phyloP scores from a whole-genome alignment of 2,329 filamentous ascomycete genomes.

The Erysiphe pulchra region DNA sequence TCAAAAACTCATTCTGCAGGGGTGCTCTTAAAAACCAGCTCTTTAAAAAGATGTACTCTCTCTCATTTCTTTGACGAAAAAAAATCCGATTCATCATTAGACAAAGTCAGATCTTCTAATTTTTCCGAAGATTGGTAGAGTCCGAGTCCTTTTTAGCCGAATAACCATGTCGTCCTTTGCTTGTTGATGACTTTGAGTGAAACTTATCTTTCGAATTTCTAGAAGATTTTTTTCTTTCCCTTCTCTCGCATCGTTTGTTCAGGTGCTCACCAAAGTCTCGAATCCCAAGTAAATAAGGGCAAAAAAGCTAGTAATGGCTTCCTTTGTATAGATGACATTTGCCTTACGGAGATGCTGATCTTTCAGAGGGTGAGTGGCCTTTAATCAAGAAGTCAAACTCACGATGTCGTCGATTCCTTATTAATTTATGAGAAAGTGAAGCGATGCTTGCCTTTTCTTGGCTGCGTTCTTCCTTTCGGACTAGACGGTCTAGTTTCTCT shows the following conservation, averaged over 20 bases:
- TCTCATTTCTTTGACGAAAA: background rate
- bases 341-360: background rate
- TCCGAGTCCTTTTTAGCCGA: background rate
- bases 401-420: background rate
- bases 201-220: background rate
- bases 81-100: background rate
- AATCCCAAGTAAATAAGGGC: background rate
- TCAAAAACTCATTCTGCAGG: background rate
- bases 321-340: background rate
- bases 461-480: background rate
- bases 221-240: background rate
- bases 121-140: background rate
- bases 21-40: background rate
- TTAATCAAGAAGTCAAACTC: background rate
- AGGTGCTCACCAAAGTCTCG: background rate
- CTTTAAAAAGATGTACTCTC: background rate
- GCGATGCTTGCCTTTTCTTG: background rate
- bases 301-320: background rate
- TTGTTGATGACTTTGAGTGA: background rate
- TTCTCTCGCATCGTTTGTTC: background rate
- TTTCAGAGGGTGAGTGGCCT: background rate
- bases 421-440: background rate
- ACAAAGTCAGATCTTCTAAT: background rate
- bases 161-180: background rate
- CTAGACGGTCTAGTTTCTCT: background rate